Evolutionary conservation across 2,329 filamentous ascomycete species (phyloP).

Genomic region (Nigrospora oryzae): DNA sequence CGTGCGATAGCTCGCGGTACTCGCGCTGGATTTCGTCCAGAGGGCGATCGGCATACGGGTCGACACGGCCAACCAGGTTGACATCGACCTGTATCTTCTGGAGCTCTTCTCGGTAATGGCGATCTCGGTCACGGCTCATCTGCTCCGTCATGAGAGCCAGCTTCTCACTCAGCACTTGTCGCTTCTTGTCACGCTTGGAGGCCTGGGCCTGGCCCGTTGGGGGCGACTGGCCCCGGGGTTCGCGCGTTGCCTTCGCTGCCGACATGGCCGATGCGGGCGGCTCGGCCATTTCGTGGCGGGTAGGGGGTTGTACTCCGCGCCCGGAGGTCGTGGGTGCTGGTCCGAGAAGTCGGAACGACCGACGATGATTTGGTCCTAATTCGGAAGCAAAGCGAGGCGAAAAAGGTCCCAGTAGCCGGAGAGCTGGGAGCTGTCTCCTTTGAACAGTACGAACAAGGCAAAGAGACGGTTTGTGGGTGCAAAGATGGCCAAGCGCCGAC

Average conservation of each 20-base stretch:
- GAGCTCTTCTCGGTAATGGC: conserved; percentile 80
- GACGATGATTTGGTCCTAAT: background rate
- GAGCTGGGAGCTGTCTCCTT: no score
- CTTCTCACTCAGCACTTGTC: conserved; percentile 73
- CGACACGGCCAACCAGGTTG: conserved; percentile 47
- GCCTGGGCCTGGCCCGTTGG: background rate
- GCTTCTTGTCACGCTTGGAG: conserved; percentile 86
- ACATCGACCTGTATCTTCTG: conserved; percentile 68
- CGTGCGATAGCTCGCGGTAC: conserved; percentile 25
- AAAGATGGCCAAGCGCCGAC: no score
- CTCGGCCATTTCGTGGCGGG: background rate
- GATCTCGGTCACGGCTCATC: conserved; percentile 73
- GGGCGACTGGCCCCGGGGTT: background rate
- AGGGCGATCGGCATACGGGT: conserved; percentile 58
- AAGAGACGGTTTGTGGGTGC: no score
- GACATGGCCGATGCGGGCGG: background rate
- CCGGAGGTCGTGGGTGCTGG: no score
- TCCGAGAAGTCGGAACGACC: background rate
- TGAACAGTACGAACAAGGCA: no score
- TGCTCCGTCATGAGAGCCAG: conserved; percentile 67
- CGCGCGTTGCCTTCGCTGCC: background rate
- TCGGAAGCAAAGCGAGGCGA: no score
- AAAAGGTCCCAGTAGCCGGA: no score
- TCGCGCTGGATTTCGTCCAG: conserved; percentile 36
- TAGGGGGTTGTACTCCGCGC: background rate